Evolutionary conservation across 1,139 yeast species (phyloP).

Genomic region (Candida albicans): DNA sequence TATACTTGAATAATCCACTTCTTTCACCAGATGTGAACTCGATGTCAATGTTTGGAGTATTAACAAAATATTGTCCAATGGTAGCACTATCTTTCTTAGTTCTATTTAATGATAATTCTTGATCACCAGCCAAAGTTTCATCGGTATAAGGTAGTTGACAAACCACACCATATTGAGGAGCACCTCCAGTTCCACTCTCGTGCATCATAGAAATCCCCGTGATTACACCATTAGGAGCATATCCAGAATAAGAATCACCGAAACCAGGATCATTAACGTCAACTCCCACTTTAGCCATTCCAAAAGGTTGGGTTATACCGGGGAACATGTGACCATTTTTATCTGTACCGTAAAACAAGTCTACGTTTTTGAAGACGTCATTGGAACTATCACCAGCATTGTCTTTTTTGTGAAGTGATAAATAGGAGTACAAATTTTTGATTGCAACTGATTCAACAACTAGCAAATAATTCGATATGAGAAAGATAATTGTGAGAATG

Average conservation of each 20-base stretch:
- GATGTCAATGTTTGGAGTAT: conserved; percentile 21
- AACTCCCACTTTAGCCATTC: conserved; percentile 40
- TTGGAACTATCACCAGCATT: background rate
- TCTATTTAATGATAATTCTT: conserved; percentile 17
- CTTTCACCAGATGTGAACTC: conserved; percentile 29
- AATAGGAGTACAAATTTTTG: too few relatives aligned
- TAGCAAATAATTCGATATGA: too few relatives aligned
- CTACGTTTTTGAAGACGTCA: conserved; percentile 17
- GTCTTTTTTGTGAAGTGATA: background rate
- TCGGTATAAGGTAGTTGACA: conserved; percentile 29
- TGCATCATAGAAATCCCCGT: conserved; percentile 41
- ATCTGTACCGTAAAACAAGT: conserved; percentile 38
- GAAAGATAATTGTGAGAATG: too few relatives aligned
- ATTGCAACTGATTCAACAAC: too few relatives aligned
- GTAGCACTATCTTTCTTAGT: conserved; percentile 20
- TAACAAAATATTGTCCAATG: conserved; percentile 28
- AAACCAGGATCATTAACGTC: conserved; percentile 23
- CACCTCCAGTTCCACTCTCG: conserved; percentile 43
- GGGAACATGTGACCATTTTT: conserved; percentile 40
- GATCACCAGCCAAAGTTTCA: conserved; percentile 17
- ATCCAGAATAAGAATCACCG: conserved; percentile 36
- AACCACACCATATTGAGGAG: conserved; percentile 36
- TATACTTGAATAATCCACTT: conserved; percentile 27
- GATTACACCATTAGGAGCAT: conserved; percentile 29
- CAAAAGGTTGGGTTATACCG: conserved; percentile 38